phyloP scores from a whole-genome alignment of 1,284 basidiomycete species.

The Tremellales sp. region DNA sequence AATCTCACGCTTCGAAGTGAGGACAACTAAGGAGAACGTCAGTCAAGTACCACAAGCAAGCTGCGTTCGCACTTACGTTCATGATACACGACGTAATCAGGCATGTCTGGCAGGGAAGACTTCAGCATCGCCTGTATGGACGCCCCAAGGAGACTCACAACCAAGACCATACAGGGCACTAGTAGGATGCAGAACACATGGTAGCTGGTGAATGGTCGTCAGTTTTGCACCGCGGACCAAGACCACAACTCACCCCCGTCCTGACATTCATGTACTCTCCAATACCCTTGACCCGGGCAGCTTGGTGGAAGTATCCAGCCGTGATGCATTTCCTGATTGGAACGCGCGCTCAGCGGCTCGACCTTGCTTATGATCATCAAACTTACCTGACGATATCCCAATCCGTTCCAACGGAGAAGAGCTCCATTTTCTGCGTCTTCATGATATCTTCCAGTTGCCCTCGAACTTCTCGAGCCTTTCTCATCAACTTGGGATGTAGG shows the following conservation, averaged over 20 bases:
- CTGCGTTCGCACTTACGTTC: constrained; percentile 54
- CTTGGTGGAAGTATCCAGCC: constrained; percentile 98
- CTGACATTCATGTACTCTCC: constrained; percentile 98
- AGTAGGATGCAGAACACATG: constrained; percentile 76
- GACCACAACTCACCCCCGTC: constrained; percentile 60
- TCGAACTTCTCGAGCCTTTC: constrained; percentile 95
- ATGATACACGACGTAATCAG: constrained; percentile 95
- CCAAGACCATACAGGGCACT: constrained; percentile 94
- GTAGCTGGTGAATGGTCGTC: constrained; percentile 28
- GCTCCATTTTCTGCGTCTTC: constrained; percentile 92
- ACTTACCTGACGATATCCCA: constrained; percentile 83
- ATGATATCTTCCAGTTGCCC: constrained; percentile 96
- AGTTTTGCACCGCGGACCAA: no score
- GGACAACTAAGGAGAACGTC: constrained; percentile 55
- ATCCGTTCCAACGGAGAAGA: constrained; percentile 87
- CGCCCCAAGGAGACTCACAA: constrained; percentile 56
- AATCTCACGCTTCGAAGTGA: constrained; percentile 71
- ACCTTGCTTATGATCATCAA: constrained; percentile 10
- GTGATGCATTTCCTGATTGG: constrained; percentile 84
- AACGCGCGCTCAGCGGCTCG: constrained; percentile 11
- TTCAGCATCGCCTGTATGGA: background rate
- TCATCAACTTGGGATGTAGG: constrained; percentile 88
- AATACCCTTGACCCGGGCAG: constrained; percentile 94
- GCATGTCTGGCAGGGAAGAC: constrained; percentile 64
- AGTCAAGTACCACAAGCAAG: constrained; percentile 10